These are phyloP conservation scores for Lenzites betulinus DNA, from an alignment of 768 basidiomycete species.

Conservation along the genomic window DNA sequence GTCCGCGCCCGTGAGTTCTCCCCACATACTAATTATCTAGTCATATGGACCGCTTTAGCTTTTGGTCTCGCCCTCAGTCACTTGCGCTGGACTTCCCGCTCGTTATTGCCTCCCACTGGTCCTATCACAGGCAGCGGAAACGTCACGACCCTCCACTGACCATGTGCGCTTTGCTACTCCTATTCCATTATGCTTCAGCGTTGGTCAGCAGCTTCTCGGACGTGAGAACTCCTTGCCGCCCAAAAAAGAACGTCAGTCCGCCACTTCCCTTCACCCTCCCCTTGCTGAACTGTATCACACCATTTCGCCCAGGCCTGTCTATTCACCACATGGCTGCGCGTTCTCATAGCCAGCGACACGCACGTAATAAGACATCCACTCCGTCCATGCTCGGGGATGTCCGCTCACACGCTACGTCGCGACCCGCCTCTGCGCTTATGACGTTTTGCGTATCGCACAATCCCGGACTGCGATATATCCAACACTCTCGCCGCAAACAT, in stretches of 20 bases:
- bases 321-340: neutral
- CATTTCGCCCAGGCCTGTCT: conserved; percentile 3
- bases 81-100: neutral
- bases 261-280: neutral
- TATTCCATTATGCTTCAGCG: neutral
- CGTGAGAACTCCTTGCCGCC: conserved; percentile 7
- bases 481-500: neutral
- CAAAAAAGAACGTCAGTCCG: conserved; percentile 11
- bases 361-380: conserved; percentile 12
- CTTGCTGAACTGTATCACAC: conserved; percentile 2
- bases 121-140: too few species aligned
- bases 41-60: neutral
- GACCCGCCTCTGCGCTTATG: neutral
- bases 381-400: neutral
- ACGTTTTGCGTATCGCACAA: neutral
- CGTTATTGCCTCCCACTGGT: too few species aligned
- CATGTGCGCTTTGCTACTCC: neutral
- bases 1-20: neutral
- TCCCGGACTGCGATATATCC: neutral
- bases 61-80: neutral
- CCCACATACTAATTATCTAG: too few species aligned
- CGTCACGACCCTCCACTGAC: too few species aligned
- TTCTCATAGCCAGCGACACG: conserved; percentile 4
- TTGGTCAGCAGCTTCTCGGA: conserved; percentile 16
- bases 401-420: conserved; percentile 12